These are phyloP conservation scores for Russula emetica DNA, from an alignment of 768 basidiomycete species.

Conservation along the genomic window DNA sequence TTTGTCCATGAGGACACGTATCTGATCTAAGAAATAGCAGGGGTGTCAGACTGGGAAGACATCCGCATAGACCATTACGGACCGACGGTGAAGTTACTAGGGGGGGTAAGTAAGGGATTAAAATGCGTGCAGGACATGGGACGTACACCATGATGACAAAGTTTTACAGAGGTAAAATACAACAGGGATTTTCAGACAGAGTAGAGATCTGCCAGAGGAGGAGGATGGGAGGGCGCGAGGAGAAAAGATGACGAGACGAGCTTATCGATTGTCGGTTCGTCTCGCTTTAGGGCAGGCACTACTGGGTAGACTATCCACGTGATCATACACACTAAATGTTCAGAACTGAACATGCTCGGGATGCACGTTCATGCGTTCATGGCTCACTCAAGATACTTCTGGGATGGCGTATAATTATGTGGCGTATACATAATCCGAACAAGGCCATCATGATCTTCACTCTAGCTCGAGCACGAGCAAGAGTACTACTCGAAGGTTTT, in stretches of 20 bases:
- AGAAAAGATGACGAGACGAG: constrained; percentile 23
- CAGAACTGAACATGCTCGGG: no score
- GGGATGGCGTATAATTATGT: no score
- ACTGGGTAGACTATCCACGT: background rate
- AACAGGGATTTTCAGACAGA: constrained; percentile 20
- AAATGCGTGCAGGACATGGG: constrained; percentile 13
- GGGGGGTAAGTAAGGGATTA: background rate
- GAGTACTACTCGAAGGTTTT: no score
- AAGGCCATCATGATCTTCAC: no score
- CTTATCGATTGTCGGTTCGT: constrained; percentile 42
- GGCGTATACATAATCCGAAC: no score
- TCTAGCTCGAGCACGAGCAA: no score
- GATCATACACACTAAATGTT: background rate
- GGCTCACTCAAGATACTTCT: no score
- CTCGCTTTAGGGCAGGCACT: constrained; percentile 21
- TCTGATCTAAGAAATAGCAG: constrained; percentile 57
- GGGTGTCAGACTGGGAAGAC: constrained; percentile 33
- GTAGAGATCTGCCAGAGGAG: constrained; percentile 19
- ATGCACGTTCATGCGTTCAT: no score
- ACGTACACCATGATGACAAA: constrained; percentile 82
- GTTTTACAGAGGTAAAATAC: constrained; percentile 36
- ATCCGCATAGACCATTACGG: constrained; percentile 9
- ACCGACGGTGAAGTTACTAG: constrained; percentile 29
- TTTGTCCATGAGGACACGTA: constrained; percentile 82
- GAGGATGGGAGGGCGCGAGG: constrained; percentile 14